These are phyloP conservation scores for Candida tropicalis DNA, from an alignment of 1,139 yeast genomes.

Conservation along the genomic window DNA sequence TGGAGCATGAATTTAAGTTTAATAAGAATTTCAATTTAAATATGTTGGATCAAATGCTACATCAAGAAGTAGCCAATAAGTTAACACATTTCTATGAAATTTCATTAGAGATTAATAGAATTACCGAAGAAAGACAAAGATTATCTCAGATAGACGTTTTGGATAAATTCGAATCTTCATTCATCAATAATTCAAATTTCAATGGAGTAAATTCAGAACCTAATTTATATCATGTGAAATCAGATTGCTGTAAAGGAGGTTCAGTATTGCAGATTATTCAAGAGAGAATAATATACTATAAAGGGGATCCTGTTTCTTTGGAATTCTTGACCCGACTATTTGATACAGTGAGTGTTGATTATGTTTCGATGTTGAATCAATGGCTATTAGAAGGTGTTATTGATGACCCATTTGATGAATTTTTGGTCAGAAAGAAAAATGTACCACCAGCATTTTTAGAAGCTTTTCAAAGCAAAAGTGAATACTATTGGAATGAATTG, in stretches of 20 bases:
- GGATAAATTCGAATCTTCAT: constrained; percentile 37
- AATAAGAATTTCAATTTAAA: constrained; percentile 42
- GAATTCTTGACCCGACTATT: constrained; percentile 56
- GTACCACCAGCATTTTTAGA: constrained; percentile 33
- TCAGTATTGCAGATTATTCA: constrained; percentile 64
- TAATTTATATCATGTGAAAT: constrained; percentile 25
- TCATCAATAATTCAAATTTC: constrained; percentile 34
- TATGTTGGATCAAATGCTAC: constrained; percentile 34
- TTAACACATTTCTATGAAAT: constrained; percentile 63
- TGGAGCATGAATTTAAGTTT: constrained; percentile 56
- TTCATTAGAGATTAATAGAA: constrained; percentile 45
- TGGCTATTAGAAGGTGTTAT: constrained; percentile 82
- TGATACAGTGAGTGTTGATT: constrained; percentile 62
- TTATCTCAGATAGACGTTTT: constrained; percentile 5
- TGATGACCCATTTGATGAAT: constrained; percentile 82
- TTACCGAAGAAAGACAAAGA: constrained; percentile 25
- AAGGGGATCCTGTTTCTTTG: constrained; percentile 67
- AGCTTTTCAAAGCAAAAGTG: constrained; percentile 54
- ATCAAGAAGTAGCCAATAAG: constrained; percentile 31
- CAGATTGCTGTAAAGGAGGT: constrained; percentile 69
- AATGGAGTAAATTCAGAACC: constrained; percentile 20
- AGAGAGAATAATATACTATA: constrained; percentile 52
- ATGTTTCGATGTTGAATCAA: constrained; percentile 65
- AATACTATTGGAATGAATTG: constrained; percentile 86
- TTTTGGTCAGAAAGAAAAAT: constrained; percentile 58